Percentiles rank a stretch among this genome's conserved stretches.
Conservation (phyloP, 2,329 filamentous ascomycete genomes). For the Colletotrichum neosansevieriae region DNA sequence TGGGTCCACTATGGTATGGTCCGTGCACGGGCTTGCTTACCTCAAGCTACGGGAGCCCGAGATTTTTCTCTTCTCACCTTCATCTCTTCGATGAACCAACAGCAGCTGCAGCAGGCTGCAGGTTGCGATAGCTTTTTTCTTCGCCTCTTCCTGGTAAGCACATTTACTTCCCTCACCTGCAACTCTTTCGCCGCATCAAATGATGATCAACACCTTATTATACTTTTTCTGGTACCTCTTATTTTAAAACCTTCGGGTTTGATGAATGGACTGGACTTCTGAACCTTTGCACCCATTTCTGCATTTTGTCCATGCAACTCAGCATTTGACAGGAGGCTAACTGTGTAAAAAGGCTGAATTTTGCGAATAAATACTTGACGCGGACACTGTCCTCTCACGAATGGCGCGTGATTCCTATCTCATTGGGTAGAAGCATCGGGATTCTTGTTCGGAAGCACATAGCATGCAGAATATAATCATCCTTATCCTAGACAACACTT, state of each 20-base stretch:
- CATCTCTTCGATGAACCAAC: conserved; percentile 12
- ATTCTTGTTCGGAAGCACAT: neutral
- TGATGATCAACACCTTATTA: conserved; percentile 79
- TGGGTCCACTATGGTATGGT: neutral
- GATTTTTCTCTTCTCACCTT: conserved; percentile 35
- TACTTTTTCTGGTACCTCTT: conserved; percentile 97
- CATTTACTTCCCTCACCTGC: conserved; percentile 17
- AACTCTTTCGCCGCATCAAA: conserved; percentile 48
- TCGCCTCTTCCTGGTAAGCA: conserved; percentile 50
- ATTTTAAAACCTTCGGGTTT: conserved; percentile 79
- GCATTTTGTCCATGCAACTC: neutral
- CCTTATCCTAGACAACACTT: too few species aligned
- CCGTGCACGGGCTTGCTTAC: conserved; percentile 36
- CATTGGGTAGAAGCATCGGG: too few species aligned
- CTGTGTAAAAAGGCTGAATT: neutral
- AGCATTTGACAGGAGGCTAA: conserved; percentile 14
- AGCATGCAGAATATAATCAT: conserved; percentile 1
- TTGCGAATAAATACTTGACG: neutral
- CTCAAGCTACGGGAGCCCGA: conserved; percentile 28
- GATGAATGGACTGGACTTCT: conserved; percentile 92
- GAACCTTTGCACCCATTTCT: conserved; percentile 55
- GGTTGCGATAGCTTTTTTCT: neutral
- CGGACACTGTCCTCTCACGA: neutral
- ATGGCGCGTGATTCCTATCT: neutral
- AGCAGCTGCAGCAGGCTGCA: conserved; percentile 6